These are phyloP conservation scores for Russula earlei DNA, from an alignment of 768 basidiomycete genomes.

Conservation along the genomic window DNA sequence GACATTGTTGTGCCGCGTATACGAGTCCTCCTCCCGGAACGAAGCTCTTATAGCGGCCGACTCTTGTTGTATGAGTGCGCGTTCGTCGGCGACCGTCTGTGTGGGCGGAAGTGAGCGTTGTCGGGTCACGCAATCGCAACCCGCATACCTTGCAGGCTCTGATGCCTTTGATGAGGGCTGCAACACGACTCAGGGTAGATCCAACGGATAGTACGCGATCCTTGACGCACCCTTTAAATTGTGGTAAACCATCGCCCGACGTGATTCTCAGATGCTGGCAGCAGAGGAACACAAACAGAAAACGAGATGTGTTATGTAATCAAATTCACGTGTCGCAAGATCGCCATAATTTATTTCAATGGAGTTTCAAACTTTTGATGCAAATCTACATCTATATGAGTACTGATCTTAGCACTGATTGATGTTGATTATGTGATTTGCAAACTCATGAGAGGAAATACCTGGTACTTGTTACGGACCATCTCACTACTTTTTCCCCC, in stretches of 20 bases:
- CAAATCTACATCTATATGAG: too few species aligned
- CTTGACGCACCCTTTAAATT: constrained; percentile 67
- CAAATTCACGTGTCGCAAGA: too few species aligned
- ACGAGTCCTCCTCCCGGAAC: constrained; percentile 94
- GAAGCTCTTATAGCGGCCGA: constrained; percentile 94
- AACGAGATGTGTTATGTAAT: not conserved
- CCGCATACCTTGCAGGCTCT: constrained; percentile 77
- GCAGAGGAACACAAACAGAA: not conserved
- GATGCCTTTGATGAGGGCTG: constrained; percentile 97
- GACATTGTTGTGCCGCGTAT: constrained; percentile 91
- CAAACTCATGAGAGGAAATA: too few species aligned
- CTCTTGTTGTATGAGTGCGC: constrained; percentile 93
- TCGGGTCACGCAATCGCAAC: not conserved
- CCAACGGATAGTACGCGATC: not conserved
- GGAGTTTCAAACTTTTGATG: too few species aligned
- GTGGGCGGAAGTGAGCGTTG: constrained; percentile 19
- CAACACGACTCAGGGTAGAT: constrained; percentile 23
- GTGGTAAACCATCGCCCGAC: constrained; percentile 56
- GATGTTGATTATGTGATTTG: too few species aligned
- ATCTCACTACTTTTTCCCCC: too few species aligned
- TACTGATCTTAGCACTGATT: too few species aligned
- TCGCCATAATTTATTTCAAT: too few species aligned
- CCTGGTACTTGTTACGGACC: too few species aligned
- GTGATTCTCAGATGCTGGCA: not conserved
- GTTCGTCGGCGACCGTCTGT: constrained; percentile 98